A percentile compares a stretch with the other conserved stretches of the same genome.
phyloP scores from a whole-genome alignment of 768 basidiomycete species.

The Suillus luteus region DNA sequence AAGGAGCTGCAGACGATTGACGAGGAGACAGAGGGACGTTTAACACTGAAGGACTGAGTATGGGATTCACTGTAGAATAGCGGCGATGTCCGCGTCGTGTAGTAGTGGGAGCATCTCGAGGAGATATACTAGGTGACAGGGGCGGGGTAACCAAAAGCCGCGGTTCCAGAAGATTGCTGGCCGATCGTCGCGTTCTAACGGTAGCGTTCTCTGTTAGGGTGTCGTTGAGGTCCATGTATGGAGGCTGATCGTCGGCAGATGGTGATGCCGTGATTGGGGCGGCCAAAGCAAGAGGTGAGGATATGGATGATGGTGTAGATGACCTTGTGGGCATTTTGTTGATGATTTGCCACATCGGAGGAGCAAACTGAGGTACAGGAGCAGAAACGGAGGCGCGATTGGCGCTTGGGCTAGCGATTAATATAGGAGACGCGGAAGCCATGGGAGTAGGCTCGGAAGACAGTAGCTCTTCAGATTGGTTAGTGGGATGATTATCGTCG shows the following conservation, averaged over 20 bases:
- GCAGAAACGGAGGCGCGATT: slow-evolving; percentile 31
- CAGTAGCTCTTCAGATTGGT: slow-evolving; percentile 29
- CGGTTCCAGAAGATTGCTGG: slow-evolving; percentile 64
- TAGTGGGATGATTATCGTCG: slow-evolving; percentile 13
- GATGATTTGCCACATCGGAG: slow-evolving; percentile 41
- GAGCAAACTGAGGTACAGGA: slow-evolving; percentile 47
- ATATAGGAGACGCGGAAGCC: slow-evolving; percentile 51
- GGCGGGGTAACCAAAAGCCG: slow-evolving; percentile 74
- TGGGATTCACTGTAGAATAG: slow-evolving; percentile 68
- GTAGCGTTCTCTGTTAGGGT: slow-evolving; percentile 37
- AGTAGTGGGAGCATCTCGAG: slow-evolving; percentile 48
- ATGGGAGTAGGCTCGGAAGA: slow-evolving; percentile 72
- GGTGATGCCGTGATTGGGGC: slow-evolving; percentile 78
- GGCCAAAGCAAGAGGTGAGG: slow-evolving; percentile 83
- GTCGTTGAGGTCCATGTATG: slow-evolving; percentile 69
- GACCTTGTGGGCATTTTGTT: slow-evolving; percentile 69
- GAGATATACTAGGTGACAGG: slow-evolving; percentile 58
- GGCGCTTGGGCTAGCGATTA: slow-evolving; percentile 22
- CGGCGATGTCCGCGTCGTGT: slow-evolving; percentile 64
- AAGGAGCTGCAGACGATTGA: slow-evolving; percentile 73
- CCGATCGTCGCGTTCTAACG: slow-evolving; percentile 65
- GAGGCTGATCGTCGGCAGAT: slow-evolving; percentile 59
- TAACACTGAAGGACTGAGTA: slow-evolving; percentile 55
- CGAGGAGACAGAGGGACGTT: slow-evolving; percentile 81
- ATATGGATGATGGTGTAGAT: slow-evolving; percentile 86